Evolutionary conservation across 2,329 filamentous ascomycete genomes (phyloP), one percentile per base, ranked within the genome.

Genomic region (Lojkania enalia): DNA sequence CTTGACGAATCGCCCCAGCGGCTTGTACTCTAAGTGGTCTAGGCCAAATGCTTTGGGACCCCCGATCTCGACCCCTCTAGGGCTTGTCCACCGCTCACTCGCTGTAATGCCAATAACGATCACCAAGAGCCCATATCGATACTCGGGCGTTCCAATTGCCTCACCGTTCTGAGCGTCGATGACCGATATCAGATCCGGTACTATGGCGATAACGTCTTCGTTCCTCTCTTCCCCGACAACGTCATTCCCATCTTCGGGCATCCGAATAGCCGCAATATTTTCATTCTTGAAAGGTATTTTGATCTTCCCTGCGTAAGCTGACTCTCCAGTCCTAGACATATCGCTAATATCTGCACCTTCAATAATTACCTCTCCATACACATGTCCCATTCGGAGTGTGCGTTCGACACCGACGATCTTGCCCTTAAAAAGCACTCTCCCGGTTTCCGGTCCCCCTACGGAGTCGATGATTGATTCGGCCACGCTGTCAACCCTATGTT

Each of bases 281-380:
- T 88, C 84, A 63, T 88, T 88, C 69, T 87, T 87, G 72, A 87
- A 87, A 0, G 84, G 84, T 37, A 88, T 83, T 59, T 80, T 84
- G 60, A 86, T 67, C 20, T 63, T 69, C 0, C 81, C 81, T 5
- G 54, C 21, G 30, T 58, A 62, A 18, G 49, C 44, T 2, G 49
- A 38, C 14, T 16, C 19, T 12, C 11, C 5, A 19, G 39, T 5
- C 19, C 6, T 23, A 9, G 38, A 18, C 20, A 20, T 11, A 20
- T 44, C 36, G 38, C 38, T 38, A 20, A 35, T 39, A 27, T 58
- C 54, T 1, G 54, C 56, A 2, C 66, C 65, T 32, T 71, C 69
- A 23, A 73, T 61, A 9, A 73, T 64, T 23, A 74, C 64, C 42
- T 72, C 69, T 9, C 72, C 71, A 35, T 74, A 73, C 2, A 70